phyloP scores from a whole-genome alignment of 1,139 yeast genomes.

The Lodderomyces parapsilosis region DNA sequence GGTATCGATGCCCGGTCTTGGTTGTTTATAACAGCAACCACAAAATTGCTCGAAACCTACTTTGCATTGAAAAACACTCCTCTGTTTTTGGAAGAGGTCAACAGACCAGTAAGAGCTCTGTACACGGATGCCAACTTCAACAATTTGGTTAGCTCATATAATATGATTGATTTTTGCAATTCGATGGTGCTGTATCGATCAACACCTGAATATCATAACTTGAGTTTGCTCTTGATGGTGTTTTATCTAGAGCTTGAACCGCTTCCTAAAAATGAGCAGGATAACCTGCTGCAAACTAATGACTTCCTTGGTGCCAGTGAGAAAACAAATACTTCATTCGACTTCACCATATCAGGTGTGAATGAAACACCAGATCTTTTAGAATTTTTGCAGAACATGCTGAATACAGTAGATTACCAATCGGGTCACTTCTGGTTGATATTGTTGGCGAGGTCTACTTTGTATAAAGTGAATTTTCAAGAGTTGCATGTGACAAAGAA shows the following conservation, averaged over 20 bases:
- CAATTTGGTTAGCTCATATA: conserved; percentile 17
- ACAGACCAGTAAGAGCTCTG: conserved; percentile 17
- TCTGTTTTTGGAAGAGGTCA: conserved; percentile 5
- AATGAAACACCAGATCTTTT: background rate
- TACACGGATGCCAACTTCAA: conserved; percentile 21
- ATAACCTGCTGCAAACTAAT: background rate
- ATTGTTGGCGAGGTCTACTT: background rate
- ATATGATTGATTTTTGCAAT: conserved; percentile 21
- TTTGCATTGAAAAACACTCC: conserved; percentile 15
- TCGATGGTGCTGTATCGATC: conserved; percentile 18
- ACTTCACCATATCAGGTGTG: conserved; percentile 8
- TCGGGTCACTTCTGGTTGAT: background rate
- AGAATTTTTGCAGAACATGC: background rate
- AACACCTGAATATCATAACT: conserved; percentile 19
- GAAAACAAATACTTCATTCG: conserved; percentile 13
- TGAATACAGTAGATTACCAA: background rate
- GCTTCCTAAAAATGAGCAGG: no score
- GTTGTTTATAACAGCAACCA: conserved; percentile 31
- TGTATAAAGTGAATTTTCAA: background rate
- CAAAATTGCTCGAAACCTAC: conserved; percentile 26
- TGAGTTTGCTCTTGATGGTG: conserved; percentile 30
- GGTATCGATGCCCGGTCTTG: conserved; percentile 27
- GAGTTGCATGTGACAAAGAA: background rate
- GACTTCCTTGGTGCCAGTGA: background rate
- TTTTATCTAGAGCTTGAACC: conserved; percentile 21